phyloP scores from a whole-genome alignment of 2,329 filamentous ascomycete species.

The Cadophora gregata region DNA sequence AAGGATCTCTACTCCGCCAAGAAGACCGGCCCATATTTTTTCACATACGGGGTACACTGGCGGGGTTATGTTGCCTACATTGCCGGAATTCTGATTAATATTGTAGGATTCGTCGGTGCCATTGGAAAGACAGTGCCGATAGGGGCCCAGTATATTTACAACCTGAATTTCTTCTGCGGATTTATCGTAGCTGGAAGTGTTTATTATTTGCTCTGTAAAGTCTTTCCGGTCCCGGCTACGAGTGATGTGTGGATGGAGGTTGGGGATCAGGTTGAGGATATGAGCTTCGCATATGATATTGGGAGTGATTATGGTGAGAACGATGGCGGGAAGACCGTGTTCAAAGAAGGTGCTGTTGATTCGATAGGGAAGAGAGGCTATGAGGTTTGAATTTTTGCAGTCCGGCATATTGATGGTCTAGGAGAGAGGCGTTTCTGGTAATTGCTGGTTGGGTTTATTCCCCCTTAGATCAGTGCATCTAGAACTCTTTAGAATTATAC shows the following conservation, averaged over 20 bases:
- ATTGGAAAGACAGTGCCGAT: slow-evolving; percentile 74
- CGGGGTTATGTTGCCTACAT: slow-evolving; percentile 85
- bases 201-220: slow-evolving; percentile 73
- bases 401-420: background rate
- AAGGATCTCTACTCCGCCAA: slow-evolving; percentile 79
- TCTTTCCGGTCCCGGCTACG: slow-evolving; percentile 76
- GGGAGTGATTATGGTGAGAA: slow-evolving; percentile 35
- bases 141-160: slow-evolving; percentile 85
- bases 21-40: slow-evolving; percentile 74
- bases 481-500: background rate
- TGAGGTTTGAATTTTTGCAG: slow-evolving; percentile 20
- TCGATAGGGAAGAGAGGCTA: slow-evolving; percentile 27
- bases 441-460: background rate
- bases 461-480: slow-evolving; percentile 10
- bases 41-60: slow-evolving; percentile 77
- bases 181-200: slow-evolving; percentile 71
- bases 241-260: slow-evolving; percentile 82
- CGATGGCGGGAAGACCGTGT: slow-evolving; percentile 20
- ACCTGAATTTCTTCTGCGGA: slow-evolving; percentile 88
- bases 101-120: slow-evolving; percentile 88
- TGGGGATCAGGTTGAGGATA: slow-evolving; percentile 64
- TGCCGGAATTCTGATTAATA: slow-evolving; percentile 83
- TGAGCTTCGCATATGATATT: slow-evolving; percentile 36
- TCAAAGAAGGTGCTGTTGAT: slow-evolving; percentile 24
- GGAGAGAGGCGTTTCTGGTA: background rate